These are phyloP conservation scores for Raphanus hybrid DNA, from an alignment of 441 rosid genomes.

Conservation along the genomic window DNA sequence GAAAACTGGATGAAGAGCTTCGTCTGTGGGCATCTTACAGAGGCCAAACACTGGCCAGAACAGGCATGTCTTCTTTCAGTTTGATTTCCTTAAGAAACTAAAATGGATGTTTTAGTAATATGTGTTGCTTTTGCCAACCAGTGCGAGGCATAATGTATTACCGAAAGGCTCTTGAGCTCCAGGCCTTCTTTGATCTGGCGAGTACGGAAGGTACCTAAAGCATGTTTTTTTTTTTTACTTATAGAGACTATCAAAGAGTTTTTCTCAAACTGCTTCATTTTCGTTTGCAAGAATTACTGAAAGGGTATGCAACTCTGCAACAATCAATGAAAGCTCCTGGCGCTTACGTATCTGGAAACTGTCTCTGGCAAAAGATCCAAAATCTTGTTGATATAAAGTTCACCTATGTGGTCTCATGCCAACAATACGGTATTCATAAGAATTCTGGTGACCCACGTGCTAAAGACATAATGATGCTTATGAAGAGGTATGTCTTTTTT, in stretches of 20 bases:
- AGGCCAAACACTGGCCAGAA: constrained; percentile 77
- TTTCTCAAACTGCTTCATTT: neutral
- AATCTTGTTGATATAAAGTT: constrained; percentile 61
- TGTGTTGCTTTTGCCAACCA: constrained; percentile 1
- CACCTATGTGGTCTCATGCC: constrained; percentile 72
- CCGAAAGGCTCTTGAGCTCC: constrained; percentile 51
- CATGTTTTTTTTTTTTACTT: neutral
- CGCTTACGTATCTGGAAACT: too few species aligned
- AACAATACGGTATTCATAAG: constrained; percentile 65
- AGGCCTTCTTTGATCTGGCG: constrained; percentile 62
- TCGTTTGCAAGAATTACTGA: constrained; percentile 47
- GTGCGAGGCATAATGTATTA: too few species aligned
- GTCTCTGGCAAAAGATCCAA: too few species aligned
- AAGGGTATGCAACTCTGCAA: constrained; percentile 47
- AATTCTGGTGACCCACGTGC: constrained; percentile 66
- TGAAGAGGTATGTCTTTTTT: constrained; percentile 51
- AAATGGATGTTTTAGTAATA: neutral
- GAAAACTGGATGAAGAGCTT: constrained; percentile 49
- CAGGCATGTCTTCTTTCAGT: constrained; percentile 35
- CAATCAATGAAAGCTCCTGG: too few species aligned
- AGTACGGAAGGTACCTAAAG: constrained; percentile 48
- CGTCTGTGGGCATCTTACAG: constrained; percentile 79
- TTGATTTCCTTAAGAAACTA: constrained; percentile 23
- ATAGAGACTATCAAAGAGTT: constrained; percentile 1
- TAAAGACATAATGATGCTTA: constrained; percentile 62